Base-by-base conservation (phyloP, 495 filamentous ascomycete species). In the Pseudoneurospora amorphoporcata region DNA sequence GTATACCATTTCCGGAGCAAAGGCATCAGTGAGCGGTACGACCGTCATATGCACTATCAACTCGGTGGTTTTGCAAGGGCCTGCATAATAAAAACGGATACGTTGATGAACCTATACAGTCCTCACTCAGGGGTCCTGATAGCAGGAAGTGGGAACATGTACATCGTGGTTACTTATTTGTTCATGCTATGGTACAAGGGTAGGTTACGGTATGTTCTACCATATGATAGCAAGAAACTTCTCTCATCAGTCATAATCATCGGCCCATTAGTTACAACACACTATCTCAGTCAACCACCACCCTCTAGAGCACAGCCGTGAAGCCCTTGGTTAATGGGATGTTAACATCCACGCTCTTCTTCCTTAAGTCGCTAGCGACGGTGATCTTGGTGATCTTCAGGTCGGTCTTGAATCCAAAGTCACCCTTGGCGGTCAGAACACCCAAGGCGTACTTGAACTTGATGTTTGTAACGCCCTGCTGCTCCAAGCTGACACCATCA, bases 401-500 rank as follows among this genome's bases (percentile, higher is more conserved):
- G 29, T 80, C 76, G 0, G 76, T 78, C 19, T 81, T 73, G 72
- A 83, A 89, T 0, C 83, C 86, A 72, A 88, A 91, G 4, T 79
- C 80, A 81, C 90, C 89, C 45, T 80, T 81, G 70, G 88, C 81
- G 0, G 68, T 80, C 23, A 92, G 80, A 39, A 80, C 78, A 32
- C 86, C 87, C 16, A 82, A 70, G 17, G 78, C 76, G 73, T 88
- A 92, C 23, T 81, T 72, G 78, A 92, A 90, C 39, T 79, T 74
- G 17, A 92, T 81, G 17, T 83, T 75, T 8, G 85, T 86, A 3
- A 83, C 87, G 4, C 71, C 75, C 0, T 76, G 68, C 77, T 88
- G 89, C 65, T 84, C 73, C 70, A 91, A 38, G 29, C 86, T 88
- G 73, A 87, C 84, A 45, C 89, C 86, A 70, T 90, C 88, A 72